A percentile compares a stretch with the other conserved stretches of the same genome.
These are phyloP conservation scores for Plantago coronopus DNA, from an alignment of 305 asterid genomes.

Conservation along the genomic window DNA sequence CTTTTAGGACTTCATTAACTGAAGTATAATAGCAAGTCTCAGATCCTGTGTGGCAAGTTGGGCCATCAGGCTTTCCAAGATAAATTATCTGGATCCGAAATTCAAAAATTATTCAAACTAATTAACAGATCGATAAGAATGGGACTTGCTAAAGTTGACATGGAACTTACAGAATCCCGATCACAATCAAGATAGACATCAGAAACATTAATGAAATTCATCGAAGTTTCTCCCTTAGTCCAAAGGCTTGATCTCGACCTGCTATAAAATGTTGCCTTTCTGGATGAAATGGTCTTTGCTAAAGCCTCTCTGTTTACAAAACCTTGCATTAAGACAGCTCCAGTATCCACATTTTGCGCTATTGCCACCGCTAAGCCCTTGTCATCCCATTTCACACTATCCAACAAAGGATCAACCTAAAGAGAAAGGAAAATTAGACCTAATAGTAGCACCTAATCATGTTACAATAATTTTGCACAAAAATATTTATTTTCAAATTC, in stretches of 20 bases:
- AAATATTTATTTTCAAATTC: background rate
- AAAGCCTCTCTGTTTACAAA: conserved; percentile 77
- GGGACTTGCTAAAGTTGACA: background rate
- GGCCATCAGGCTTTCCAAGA: conserved; percentile 88
- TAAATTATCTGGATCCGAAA: conserved; percentile 54
- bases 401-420: conserved; percentile 70
- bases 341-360: conserved; percentile 85
- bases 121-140: background rate
- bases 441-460: background rate
- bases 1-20: conserved; percentile 35
- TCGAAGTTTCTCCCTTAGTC: conserved; percentile 96
- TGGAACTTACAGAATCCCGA: conserved; percentile 69
- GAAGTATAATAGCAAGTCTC: conserved; percentile 85
- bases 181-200: conserved; percentile 87
- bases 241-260: conserved; percentile 80
- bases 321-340: conserved; percentile 92
- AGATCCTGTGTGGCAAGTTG: conserved; percentile 86
- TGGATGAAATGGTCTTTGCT: conserved; percentile 53
- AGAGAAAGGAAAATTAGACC: conserved; percentile 25
- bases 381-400: conserved; percentile 87
- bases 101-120: conserved; percentile 1
- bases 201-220: conserved; percentile 73
- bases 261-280: conserved; percentile 84
- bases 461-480: background rate
- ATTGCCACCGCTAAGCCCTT: conserved; percentile 93